Conservation (phyloP, 306 rosid species). For the Rosa lucieae region DNA sequence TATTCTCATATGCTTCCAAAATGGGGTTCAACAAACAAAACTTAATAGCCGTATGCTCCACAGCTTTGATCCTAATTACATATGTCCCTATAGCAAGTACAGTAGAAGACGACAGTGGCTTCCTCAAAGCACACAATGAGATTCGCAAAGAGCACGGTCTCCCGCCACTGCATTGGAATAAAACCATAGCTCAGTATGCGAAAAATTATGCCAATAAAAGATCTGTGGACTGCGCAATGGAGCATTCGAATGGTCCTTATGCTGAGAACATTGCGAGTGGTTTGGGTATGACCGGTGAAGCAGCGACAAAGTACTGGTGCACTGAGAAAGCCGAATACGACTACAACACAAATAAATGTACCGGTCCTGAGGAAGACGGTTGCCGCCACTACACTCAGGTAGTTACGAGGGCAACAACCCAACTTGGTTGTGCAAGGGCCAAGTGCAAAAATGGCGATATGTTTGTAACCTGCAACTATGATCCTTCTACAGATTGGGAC, state of each 20-base stretch:
- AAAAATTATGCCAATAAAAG: constrained; percentile 38
- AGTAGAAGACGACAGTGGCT: too few species aligned
- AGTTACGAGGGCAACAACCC: constrained; percentile 36
- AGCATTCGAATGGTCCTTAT: constrained; percentile 48
- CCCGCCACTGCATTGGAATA: constrained; percentile 12
- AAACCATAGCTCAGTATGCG: constrained; percentile 37
- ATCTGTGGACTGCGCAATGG: constrained; percentile 31
- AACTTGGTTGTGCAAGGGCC: constrained; percentile 51
- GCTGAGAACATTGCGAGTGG: constrained; percentile 56
- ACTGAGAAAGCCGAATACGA: constrained; percentile 46
- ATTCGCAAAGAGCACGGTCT: constrained; percentile 12
- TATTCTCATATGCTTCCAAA: neutral
- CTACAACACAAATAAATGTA: constrained; percentile 35
- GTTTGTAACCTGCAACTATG: constrained; percentile 54
- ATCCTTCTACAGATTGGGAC: constrained; percentile 26
- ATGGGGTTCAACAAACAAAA: neutral
- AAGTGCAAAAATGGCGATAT: constrained; percentile 41
- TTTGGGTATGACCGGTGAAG: constrained; percentile 27
- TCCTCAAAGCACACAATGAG: too few species aligned
- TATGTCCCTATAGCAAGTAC: too few species aligned
- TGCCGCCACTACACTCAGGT: constrained; percentile 58
- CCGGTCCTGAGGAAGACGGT: constrained; percentile 31
- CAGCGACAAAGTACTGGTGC: constrained; percentile 49
- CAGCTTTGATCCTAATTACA: neutral
- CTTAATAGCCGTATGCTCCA: neutral